Evolutionary conservation across 106 monocot species (phyloP).

Genomic region (Dendrobium chrysotoxum): DNA sequence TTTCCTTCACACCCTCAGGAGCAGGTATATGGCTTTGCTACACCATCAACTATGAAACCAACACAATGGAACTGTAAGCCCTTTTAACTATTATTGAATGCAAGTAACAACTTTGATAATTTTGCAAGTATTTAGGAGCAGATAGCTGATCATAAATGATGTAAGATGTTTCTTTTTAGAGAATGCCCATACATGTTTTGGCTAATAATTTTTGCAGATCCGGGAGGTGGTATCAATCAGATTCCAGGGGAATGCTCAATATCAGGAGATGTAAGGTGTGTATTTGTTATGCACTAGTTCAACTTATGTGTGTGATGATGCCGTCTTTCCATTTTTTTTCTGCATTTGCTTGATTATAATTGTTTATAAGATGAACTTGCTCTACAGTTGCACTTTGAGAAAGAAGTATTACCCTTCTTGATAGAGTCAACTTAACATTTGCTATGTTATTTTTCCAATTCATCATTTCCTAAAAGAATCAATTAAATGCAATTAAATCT

Average conservation of each 20-base stretch:
- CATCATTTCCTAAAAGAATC: not conserved
- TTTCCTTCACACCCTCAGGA: conserved; percentile 88
- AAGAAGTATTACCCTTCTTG: not conserved
- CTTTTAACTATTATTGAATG: not conserved
- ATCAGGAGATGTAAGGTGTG: conserved; percentile 91
- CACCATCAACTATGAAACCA: conserved; percentile 97
- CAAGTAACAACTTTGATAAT: not conserved
- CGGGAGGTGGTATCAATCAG: conserved; percentile 88
- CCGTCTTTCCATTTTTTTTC: not conserved
- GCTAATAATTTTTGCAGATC: conserved; percentile 45
- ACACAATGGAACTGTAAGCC: conserved; percentile 97
- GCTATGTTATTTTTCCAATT: not conserved
- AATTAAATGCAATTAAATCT: not conserved
- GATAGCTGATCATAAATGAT: not conserved
- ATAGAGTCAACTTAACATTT: not conserved
- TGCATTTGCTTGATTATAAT: not conserved
- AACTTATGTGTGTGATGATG: not conserved
- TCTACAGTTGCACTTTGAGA: not conserved
- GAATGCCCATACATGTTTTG: not conserved
- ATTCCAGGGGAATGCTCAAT: conserved; percentile 93
- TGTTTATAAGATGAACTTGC: not conserved
- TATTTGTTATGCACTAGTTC: not conserved
- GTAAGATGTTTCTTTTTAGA: not conserved
- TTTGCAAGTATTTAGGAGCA: not conserved
- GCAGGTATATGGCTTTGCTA: conserved; percentile 72